phyloP scores from a whole-genome alignment of 2,329 filamentous ascomycete genomes.

The Colletotrichum somersetense region DNA sequence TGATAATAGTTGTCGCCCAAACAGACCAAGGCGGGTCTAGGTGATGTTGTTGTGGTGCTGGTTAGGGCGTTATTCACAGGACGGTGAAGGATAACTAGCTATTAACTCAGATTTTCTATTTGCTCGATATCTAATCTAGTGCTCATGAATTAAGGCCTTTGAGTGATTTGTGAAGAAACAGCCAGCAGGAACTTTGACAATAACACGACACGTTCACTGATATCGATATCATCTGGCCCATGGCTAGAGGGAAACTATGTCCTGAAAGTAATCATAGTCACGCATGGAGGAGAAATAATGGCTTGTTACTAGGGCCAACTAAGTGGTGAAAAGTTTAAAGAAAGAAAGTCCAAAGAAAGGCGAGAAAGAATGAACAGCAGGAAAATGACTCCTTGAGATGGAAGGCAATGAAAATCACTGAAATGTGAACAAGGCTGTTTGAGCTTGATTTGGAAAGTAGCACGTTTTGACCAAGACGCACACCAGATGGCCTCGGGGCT shows the following conservation, averaged over 20 bases:
- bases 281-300: neutral
- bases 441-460: neutral
- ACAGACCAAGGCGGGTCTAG: neutral
- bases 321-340: neutral
- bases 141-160: neutral
- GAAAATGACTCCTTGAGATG: neutral
- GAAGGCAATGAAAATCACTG: neutral
- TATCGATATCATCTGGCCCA: neutral
- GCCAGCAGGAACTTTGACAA: neutral
- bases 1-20: too few species aligned
- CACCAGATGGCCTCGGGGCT: too few species aligned
- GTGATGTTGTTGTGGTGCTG: too few species aligned
- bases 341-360: neutral
- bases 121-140: neutral
- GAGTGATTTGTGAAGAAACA: neutral
- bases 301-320: neutral
- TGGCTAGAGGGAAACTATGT: neutral
- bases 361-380: neutral
- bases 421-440: neutral
- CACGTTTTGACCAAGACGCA: neutral
- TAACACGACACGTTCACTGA: neutral
- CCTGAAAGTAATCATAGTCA: neutral
- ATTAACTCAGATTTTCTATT: neutral
- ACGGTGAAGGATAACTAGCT: too few species aligned
- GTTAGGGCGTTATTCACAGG: neutral